Evolutionary conservation across 225 moss, liverwort and hornwort species (phyloP).

Genomic region (Takakia lepidozioides): DNA sequence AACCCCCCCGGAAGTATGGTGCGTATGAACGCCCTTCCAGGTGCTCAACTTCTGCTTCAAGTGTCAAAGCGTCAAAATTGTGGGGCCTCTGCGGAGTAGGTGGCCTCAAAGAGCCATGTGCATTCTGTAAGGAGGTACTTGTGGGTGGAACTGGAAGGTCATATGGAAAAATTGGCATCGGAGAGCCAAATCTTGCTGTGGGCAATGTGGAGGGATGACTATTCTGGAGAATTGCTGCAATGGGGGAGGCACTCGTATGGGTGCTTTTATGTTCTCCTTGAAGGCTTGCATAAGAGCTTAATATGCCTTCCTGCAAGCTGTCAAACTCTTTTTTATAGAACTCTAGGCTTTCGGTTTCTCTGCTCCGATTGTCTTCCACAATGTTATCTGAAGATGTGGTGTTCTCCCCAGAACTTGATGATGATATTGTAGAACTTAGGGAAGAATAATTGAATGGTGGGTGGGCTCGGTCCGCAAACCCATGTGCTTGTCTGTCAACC

Average conservation of each 20-base stretch:
- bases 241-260: not conserved
- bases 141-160: not conserved
- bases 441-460: conserved; percentile 10
- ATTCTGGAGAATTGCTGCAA: not conserved
- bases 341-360: conserved; percentile 12
- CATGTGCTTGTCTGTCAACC: conserved; percentile 7
- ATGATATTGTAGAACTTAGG: conserved; percentile 10
- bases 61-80: conserved; percentile 1
- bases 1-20: conserved; percentile 4
- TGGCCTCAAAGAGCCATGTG: conserved; percentile 5
- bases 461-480: conserved; percentile 3
- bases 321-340: conserved; percentile 13
- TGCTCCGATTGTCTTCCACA: conserved; percentile 3
- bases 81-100: conserved; percentile 8
- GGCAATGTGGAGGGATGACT: no score
- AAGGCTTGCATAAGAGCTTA: conserved; percentile 8
- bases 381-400: conserved; percentile 5
- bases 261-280: conserved; percentile 1
- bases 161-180: not conserved
- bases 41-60: conserved; percentile 15
- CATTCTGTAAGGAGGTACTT: conserved; percentile 3
- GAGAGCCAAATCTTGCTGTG: not conserved
- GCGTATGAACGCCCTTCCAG: conserved; percentile 4
- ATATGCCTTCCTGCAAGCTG: conserved; percentile 12
- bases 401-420: conserved; percentile 14